Percentiles rank a stretch among this genome's conserved stretches.
These are phyloP conservation scores for Lactarius quietus DNA, from an alignment of 768 basidiomycete species.

Conservation along the genomic window DNA sequence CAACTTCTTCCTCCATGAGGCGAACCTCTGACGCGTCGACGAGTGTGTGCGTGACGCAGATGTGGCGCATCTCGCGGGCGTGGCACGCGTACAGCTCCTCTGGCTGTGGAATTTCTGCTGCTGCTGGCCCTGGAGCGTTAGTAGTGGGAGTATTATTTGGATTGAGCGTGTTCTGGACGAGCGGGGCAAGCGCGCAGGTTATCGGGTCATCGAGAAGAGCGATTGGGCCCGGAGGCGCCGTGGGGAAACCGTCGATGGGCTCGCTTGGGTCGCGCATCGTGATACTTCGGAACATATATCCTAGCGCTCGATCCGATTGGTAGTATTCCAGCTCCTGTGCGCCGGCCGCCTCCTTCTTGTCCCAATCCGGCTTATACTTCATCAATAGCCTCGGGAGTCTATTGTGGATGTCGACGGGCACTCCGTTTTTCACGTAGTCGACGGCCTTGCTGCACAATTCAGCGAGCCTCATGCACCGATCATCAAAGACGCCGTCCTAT, in stretches of 20 bases:
- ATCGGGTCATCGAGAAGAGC: conserved; percentile 10
- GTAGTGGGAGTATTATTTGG: no score
- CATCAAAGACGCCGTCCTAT: conserved; percentile 60
- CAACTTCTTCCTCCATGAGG: conserved; percentile 69
- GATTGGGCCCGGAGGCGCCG: neutral
- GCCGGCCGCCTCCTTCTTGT: conserved; percentile 39
- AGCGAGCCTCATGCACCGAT: conserved; percentile 54
- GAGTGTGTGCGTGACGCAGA: conserved; percentile 63
- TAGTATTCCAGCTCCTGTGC: conserved; percentile 66
- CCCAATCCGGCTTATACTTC: conserved; percentile 76
- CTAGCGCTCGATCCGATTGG: conserved; percentile 64
- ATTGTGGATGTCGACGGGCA: conserved; percentile 51
- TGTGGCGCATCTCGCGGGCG: conserved; percentile 63
- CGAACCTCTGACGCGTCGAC: conserved; percentile 51
- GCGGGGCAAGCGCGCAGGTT: neutral
- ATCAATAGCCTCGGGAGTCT: conserved; percentile 54
- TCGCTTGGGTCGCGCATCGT: conserved; percentile 39
- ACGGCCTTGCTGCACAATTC: conserved; percentile 64
- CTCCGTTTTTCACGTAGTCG: conserved; percentile 78
- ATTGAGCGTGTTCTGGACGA: conserved; percentile 1
- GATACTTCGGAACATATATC: conserved; percentile 65
- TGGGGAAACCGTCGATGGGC: conserved; percentile 17
- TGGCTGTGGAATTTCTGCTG: neutral
- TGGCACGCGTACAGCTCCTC: conserved; percentile 47
- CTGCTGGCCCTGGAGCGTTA: no score